Evolutionary conservation across 1,284 basidiomycete species (phyloP), one percentile per base, ranked within the genome.

Genomic region (Apiotrichum gracile): DNA sequence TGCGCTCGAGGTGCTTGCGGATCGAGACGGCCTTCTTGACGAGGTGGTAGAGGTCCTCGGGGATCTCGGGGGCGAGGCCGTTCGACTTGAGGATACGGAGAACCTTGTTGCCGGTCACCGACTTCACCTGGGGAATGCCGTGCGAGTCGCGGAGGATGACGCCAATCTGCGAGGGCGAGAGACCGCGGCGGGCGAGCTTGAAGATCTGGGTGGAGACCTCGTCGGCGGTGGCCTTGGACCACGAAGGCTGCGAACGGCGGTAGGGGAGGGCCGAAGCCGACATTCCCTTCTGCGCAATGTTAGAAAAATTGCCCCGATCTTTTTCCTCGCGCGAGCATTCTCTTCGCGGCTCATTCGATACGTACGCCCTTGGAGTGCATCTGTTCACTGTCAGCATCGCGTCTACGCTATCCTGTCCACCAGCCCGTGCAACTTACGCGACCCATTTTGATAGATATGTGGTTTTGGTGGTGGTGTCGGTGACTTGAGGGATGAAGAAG

Each of bases 11-110:
- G 80, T 97, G 94, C 84, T 97, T 97, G 80, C 94, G 91, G 74
- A 98, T 91, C 66, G 89, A 83, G 75, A 97, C 93, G 76, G 94
- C 94, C 86, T 97, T 97, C 87, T 97, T 97, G 84, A 97, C 88
- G 77, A 97, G 86, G 85, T 92, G 87, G 88, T 91, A 97, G 60
- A 97, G 87, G 84, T 97, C 94, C 85, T 98, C 94, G 69, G 94
- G 94, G 81, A 97, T 91, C 79, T 86, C 83, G 72, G 93, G 93
- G 76, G 87, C 93, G 79, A 97, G 88, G 80, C 91, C 91, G 73
- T 91, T 84, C 64, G 87, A 85, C 82, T 97, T 97, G 78, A 97
- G 83, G 81, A 97, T 92, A 82, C 94, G 86, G 69, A 97, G 86
- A 73, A 98, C 94, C 85, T 97, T 97, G 88, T 96, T 97, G 76